Evolutionary conservation across 176 grass and related monocot genomes (phyloP).

Genomic region (Musa schizocarpa): DNA sequence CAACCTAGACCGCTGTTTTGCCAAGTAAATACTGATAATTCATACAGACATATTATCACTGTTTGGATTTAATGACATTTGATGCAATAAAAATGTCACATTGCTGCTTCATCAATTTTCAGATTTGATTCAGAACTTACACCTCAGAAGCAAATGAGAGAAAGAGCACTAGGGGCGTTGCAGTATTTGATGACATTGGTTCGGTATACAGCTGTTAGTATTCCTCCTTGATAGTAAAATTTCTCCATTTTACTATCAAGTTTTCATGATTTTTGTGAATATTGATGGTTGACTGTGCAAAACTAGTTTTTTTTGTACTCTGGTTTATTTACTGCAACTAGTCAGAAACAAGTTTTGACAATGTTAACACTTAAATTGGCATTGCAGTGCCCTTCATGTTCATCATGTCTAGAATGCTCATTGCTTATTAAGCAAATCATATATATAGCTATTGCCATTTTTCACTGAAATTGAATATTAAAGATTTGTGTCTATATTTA

Average conservation of each 20-base stretch:
- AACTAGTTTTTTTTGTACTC: background rate
- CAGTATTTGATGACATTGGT: slow-evolving; percentile 72
- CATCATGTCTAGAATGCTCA: no score
- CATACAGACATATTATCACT: background rate
- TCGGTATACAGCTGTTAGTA: slow-evolving; percentile 60
- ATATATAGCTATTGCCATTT: no score
- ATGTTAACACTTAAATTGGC: background rate
- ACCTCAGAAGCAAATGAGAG: slow-evolving; percentile 57
- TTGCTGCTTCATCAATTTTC: slow-evolving; percentile 27
- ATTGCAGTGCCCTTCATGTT: no score
- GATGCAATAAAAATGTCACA: background rate
- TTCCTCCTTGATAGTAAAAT: slow-evolving; percentile 7
- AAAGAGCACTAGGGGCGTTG: slow-evolving; percentile 45
- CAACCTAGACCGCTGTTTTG: slow-evolving; percentile 74
- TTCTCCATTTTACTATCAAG: background rate
- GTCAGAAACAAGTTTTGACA: background rate
- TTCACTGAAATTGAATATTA: no score
- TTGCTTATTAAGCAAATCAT: no score
- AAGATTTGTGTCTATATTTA: no score
- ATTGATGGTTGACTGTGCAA: background rate
- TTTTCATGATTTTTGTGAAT: background rate
- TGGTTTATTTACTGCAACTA: background rate
- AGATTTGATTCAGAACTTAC: slow-evolving; percentile 69
- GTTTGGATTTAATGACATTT: background rate
- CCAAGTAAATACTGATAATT: slow-evolving; percentile 48